A percentile compares a stretch with the other conserved stretches of the same genome.
Evolutionary conservation across 768 basidiomycete genomes (phyloP).

Genomic region (Pisolithus sp.): DNA sequence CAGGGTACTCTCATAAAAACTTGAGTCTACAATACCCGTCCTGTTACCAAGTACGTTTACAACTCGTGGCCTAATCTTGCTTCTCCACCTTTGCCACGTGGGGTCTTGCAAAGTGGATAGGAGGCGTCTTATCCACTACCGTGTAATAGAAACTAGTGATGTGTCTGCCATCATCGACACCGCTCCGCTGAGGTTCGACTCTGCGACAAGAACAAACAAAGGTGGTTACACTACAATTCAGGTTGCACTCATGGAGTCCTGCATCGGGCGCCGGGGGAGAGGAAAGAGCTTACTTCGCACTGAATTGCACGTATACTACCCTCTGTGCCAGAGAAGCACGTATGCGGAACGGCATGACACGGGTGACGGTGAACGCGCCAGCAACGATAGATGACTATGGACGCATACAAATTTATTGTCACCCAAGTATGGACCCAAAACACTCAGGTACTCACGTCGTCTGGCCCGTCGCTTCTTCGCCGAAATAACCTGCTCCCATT

Average conservation of each 20-base stretch:
- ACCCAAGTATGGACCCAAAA: background rate
- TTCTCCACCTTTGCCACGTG: constrained; percentile 3
- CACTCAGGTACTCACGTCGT: constrained; percentile 13
- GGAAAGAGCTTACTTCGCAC: constrained; percentile 30
- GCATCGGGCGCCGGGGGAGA: background rate
- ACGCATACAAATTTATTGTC: too few relatives aligned
- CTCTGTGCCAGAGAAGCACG: constrained; percentile 34
- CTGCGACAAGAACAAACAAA: too few relatives aligned
- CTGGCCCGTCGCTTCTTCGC: constrained; percentile 17
- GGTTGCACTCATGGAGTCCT: constrained; percentile 19
- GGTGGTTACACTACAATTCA: constrained; percentile 1
- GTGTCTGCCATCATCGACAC: constrained; percentile 15
- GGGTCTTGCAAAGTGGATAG: constrained; percentile 26
- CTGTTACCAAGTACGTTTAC: background rate
- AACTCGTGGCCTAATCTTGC: background rate
- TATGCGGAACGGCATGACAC: constrained; percentile 34
- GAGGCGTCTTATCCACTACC: constrained; percentile 22
- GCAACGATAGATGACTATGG: constrained; percentile 32
- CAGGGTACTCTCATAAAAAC: too few relatives aligned
- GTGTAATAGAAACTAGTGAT: constrained; percentile 34
- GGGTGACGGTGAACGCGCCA: constrained; percentile 35
- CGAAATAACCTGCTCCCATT: constrained; percentile 33
- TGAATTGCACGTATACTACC: constrained; percentile 30
- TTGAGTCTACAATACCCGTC: too few relatives aligned
- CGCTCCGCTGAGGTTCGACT: constrained; percentile 5